These are phyloP conservation scores for Penicillium thymicola DNA, from an alignment of 2,329 filamentous ascomycete genomes.

Conservation along the genomic window DNA sequence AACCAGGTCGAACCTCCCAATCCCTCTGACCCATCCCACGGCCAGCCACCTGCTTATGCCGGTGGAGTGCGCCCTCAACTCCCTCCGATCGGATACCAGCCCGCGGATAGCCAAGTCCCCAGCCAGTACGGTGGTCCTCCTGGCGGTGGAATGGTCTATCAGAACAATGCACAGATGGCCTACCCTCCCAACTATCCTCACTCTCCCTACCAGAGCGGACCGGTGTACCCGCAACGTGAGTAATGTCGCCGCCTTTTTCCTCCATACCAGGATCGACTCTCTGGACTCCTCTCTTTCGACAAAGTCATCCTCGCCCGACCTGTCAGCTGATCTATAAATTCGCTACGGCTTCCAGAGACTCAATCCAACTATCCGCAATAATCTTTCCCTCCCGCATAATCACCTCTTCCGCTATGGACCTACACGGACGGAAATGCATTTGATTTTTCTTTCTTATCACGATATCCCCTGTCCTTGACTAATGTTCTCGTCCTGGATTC, in stretches of 20 bases:
- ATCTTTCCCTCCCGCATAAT: constrained; percentile 22
- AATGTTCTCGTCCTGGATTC: constrained; percentile 33
- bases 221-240: constrained; percentile 52
- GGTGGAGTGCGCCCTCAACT: constrained; percentile 61
- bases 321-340: constrained; percentile 27
- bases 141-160: constrained; percentile 47
- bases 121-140: constrained; percentile 63
- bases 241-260: constrained; percentile 25
- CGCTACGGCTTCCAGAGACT: constrained; percentile 33
- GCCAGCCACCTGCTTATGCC: constrained; percentile 46
- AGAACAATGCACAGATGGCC: constrained; percentile 48
- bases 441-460: constrained; percentile 31
- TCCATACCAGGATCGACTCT: constrained; percentile 20
- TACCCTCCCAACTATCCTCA: constrained; percentile 50
- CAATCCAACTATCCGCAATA: constrained; percentile 39
- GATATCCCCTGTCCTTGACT: constrained; percentile 34
- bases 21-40: constrained; percentile 48
- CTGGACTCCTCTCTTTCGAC: constrained; percentile 10
- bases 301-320: constrained; percentile 16
- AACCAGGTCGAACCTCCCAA: constrained; percentile 47
- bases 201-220: constrained; percentile 50
- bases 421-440: constrained; percentile 17
- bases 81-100: constrained; percentile 72
- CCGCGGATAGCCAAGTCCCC: constrained; percentile 53
- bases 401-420: constrained; percentile 17